These are phyloP conservation scores for Echinochloa phyllopogon DNA, from an alignment of 176 grass and related monocot species.

Conservation along the genomic window DNA sequence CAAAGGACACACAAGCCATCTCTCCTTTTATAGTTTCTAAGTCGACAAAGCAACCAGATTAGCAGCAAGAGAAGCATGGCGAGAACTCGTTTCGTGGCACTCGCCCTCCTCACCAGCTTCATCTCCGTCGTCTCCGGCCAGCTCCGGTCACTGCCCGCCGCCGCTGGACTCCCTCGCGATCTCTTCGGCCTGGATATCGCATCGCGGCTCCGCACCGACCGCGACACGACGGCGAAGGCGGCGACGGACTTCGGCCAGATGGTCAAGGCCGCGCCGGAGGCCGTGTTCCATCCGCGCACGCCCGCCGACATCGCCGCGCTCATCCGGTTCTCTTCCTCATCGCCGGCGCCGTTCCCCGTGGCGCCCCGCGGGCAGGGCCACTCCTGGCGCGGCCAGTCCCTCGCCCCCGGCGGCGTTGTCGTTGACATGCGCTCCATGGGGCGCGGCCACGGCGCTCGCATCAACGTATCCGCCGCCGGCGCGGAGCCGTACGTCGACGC, in stretches of 20 bases:
- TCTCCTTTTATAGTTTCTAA: neutral
- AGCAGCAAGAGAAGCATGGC: conserved; percentile 32
- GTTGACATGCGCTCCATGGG: conserved; percentile 59
- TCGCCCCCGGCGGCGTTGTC: conserved; percentile 47
- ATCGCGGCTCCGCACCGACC: conserved; percentile 32
- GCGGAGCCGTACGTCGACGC: conserved; percentile 52
- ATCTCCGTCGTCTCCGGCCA: conserved; percentile 26
- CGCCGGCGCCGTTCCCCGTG: conserved; percentile 41
- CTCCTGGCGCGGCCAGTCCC: conserved; percentile 53
- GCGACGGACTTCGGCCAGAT: conserved; percentile 65
- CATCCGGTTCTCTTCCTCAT: conserved; percentile 48
- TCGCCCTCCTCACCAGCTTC: conserved; percentile 28
- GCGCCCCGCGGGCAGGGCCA: conserved; percentile 56
- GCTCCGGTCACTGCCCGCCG: conserved; percentile 12
- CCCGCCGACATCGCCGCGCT: conserved; percentile 55
- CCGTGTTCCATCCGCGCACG: conserved; percentile 29
- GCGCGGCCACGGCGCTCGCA: conserved; percentile 7
- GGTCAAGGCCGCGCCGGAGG: conserved; percentile 18
- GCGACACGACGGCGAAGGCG: conserved; percentile 31
- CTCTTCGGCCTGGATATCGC: conserved; percentile 40
- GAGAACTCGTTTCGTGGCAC: neutral
- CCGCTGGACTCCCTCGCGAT: conserved; percentile 27
- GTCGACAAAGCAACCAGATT: neutral
- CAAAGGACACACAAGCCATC: conserved; percentile 30
- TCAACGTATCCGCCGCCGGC: conserved; percentile 36